Base-by-base conservation (phyloP, 1,139 yeast species). In the Candida labiduridarum region DNA sequence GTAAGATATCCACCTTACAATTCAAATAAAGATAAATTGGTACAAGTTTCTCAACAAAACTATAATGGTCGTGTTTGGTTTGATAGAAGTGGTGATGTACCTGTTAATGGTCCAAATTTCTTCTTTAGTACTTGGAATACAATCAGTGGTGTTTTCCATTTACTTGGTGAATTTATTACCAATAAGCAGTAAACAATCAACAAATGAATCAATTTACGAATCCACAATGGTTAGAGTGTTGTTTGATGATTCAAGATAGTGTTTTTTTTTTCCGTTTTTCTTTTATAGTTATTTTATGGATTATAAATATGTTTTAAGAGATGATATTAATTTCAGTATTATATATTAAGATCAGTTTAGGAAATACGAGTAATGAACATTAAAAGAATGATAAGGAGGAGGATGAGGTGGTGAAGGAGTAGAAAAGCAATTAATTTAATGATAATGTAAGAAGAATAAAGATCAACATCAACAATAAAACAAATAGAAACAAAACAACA, bases 1-100 rank as follows among this genome's bases (percentile, higher is more conserved):
- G 69, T 79, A 31, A 81, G 96, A 63, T 89, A 89, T 60, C 88
- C 92, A 4, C 96, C 96, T 14, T 80, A 74, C 59, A 69, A 66
- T 7, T 55, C 57, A 2, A 59, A 65, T 45, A 79, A 83, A 53
- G 63, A 64, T 45, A 52, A 49, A 7, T 58, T 73, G 33, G 49
- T 75, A 10, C 58, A 53, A 16, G 57, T 63, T 10, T 59, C 74
- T 4, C 60, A 66, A 57, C 51, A 58, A 55, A 58, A 68, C 56
- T 62, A 66, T 59, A 60, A 65, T 59, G 67, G 70, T 14, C 60
- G 60, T 22, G 69, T 65, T 35, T 70, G 80, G 77, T 72, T 76
- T 50, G 65, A 61, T 14, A 66, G 74, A 56, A 47, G 55, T 16
- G 75, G 74, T 22, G 60, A 76, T 51, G 77, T 78, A 11, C 60